Base-by-base conservation (phyloP, 176 grass and related monocot genomes). In the Poa pratensis region DNA sequence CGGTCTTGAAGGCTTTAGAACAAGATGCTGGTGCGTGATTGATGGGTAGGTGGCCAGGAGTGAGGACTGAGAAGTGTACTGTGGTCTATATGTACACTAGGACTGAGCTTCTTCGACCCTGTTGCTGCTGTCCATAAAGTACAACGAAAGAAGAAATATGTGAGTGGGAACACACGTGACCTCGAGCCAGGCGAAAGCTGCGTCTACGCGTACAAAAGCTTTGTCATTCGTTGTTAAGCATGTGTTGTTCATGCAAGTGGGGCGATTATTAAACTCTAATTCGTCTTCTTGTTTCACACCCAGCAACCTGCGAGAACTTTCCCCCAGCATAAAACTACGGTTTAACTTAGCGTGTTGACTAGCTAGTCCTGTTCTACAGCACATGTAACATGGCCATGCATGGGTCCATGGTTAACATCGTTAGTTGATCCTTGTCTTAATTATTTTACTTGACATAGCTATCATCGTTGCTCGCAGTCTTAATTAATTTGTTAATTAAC, bases 191-290 rank as follows among this genome's bases (percentile, higher is more conserved):
- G 30, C 7, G 64, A 67, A 67, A 67, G 22, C 42, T 43, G 42
- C 15, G 3, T 18, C 45, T 30, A 51, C 46, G 72, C 72, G 72
- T 75, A 52, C 24, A 75, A 52, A 52, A 20, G 46, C 46, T 75
- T 9, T 19, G 7, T 30, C 45, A 24, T 75, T 30, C 24, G 72
- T 75, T 12, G 72, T 52, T 74, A 73, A 30, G 71, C 71, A 74
- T 49, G 71, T 74, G 45, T 51, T 10, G 15, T 6, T 74, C 46
- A 75, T 75, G 72, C 16, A 19, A 30, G 14, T 49, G 48, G 46
- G 8, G 72, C 28, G 64, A 52, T 32, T 75, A 75, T 52, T 28
- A 27, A 18, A 17, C 24, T 4, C 24, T 51, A 51, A 52, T 18
- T 11, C 24, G 15, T 10, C 9, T 1, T 15, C 3, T 75, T 75